phyloP scores from a whole-genome alignment of 1,139 yeast genomes.

The Candida dubliniensis region DNA sequence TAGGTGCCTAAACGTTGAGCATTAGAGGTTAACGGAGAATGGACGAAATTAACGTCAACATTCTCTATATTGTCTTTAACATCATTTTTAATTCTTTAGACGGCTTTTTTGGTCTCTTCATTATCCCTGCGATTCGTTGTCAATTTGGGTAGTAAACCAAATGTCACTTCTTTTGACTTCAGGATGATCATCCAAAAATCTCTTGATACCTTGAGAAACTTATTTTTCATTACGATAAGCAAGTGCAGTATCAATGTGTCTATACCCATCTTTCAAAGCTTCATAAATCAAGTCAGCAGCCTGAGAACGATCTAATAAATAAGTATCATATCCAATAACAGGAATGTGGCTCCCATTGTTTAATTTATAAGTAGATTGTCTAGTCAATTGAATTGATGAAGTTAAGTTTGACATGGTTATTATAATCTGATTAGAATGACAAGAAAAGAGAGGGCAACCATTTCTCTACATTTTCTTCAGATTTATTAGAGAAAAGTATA shows the following conservation, averaged over 20 bases:
- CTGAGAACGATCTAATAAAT: constrained; percentile 24
- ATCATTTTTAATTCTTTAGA: constrained; percentile 34
- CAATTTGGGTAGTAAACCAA: constrained; percentile 57
- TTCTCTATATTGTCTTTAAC: constrained; percentile 40
- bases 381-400: constrained; percentile 31
- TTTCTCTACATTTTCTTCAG: no score
- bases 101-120: constrained; percentile 54
- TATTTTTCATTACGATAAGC: constrained; percentile 58
- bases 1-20: constrained; percentile 38
- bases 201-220: constrained; percentile 30
- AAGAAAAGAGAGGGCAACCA: no score
- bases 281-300: constrained; percentile 32
- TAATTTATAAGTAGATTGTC: constrained; percentile 29
- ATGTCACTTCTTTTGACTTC: constrained; percentile 29
- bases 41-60: constrained; percentile 45
- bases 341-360: constrained; percentile 42
- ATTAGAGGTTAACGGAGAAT: constrained; percentile 32
- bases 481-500: no score
- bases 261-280: constrained; percentile 61
- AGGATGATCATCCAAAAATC: constrained; percentile 44
- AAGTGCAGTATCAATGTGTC: constrained; percentile 52
- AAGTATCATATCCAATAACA: constrained; percentile 42
- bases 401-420: constrained; percentile 11
- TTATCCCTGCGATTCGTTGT: constrained; percentile 63
- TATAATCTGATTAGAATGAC: not conserved